A percentile compares a stretch with the other conserved stretches of the same genome.
Conservation (phyloP, 1,284 basidiomycete species). For the Polyporus tsugae region DNA sequence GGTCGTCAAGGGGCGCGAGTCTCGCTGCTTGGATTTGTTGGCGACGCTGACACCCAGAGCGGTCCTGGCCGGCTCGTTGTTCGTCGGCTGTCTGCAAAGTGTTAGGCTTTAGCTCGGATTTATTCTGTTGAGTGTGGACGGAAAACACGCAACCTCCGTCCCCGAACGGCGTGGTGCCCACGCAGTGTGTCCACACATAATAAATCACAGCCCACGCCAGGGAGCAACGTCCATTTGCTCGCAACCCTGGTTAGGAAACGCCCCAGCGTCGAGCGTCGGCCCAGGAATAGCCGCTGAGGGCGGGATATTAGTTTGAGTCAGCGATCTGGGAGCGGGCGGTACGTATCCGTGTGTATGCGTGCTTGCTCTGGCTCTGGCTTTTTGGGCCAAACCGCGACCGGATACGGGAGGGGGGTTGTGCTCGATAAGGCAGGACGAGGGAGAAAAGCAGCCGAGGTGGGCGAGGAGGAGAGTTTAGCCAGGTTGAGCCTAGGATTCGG, state of each 20-base stretch:
- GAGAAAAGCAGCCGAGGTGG: constrained; percentile 22
- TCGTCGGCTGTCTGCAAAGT: constrained; percentile 1
- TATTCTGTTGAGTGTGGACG: constrained; percentile 19
- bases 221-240: constrained; percentile 7
- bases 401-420: constrained; percentile 24
- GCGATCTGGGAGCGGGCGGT: constrained; percentile 27
- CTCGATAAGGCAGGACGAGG: constrained; percentile 23
- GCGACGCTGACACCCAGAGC: constrained; percentile 19
- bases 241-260: constrained; percentile 9
- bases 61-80: constrained; percentile 18
- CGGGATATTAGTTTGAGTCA: constrained; percentile 35
- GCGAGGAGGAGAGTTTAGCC: constrained; percentile 24
- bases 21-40: constrained; percentile 10
- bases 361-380: constrained; percentile 3
- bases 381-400: constrained; percentile 14
- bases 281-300: constrained; percentile 29
- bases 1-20: constrained; percentile 30
- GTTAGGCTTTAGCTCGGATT: constrained; percentile 25
- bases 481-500: constrained; percentile 27
- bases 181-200: constrained; percentile 29
- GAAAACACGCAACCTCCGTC: constrained; percentile 29
- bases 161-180: constrained; percentile 28
- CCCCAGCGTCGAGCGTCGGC: constrained; percentile 22
- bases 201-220: constrained; percentile 29
- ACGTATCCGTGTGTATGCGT: constrained; percentile 23